Base-by-base conservation (phyloP, 2,329 filamentous ascomycete species). In the Colletotrichum gloeosporioides region DNA sequence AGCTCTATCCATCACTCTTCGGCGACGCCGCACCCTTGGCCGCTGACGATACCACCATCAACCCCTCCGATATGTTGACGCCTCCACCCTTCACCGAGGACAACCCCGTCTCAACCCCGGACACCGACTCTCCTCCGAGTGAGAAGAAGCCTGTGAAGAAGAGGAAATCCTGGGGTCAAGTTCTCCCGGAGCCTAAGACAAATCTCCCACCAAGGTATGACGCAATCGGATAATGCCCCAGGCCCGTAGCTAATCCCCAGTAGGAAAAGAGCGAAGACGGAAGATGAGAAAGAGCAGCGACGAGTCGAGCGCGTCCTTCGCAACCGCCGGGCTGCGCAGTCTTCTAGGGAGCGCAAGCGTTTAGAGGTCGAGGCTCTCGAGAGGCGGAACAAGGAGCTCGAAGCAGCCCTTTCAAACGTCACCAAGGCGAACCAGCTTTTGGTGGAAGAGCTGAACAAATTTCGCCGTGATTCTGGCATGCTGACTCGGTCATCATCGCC, bases 161-260 rank as follows among this genome's bases (percentile, higher is more conserved):
- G 92, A 91, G 97, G 82, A 99, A 99, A 88, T 99, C 97, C 65
- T 99, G 97, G 97, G 97, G 97, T 66, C 97, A 99, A 86, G 95
- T 98, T 84, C 92, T 99, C 55, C 97, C 97, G 22, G 95, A 98
- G 83, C 97, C 97, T 59, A 99, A 98, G 91, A 99, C 97, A 36
- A 98, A 96, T 83, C 92, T 99, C 9, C 96, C 96, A 77, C 96
- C 96, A 53, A 93, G 96, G 94, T 95, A 92, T 49, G 44, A 12
- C 9, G 44, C 44, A 82, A 88, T 77, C 44, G 18, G 5, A 53
- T 32, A 29, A 66, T 27, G 3, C 65, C 72, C 34, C 22, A 55
- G 29, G 36, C 25, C 78, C 79, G 16, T 15, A 32, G 31, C 59
- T 61, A 15, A 18, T 5, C 10, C 9, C 8, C 10, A 57, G 0